These are phyloP conservation scores for Trichophyton verrucosum DNA, from an alignment of 2,329 filamentous ascomycete species.

Conservation along the genomic window DNA sequence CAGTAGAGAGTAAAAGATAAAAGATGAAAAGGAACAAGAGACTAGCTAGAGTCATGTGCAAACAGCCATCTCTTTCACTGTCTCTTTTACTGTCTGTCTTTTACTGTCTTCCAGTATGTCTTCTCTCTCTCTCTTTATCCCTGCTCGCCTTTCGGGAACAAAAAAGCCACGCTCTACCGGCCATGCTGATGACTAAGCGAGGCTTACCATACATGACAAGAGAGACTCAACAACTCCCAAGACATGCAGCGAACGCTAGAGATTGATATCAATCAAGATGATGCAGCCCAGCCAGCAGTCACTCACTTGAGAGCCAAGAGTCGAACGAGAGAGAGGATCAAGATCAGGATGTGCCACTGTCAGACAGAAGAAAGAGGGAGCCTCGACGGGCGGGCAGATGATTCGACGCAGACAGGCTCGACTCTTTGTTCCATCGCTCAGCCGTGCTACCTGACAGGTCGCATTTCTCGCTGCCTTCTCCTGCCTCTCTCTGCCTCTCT, in stretches of 20 bases:
- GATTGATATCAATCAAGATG: no score
- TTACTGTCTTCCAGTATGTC: neutral
- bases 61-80: no score
- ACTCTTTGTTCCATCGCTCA: neutral
- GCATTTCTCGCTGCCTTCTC: neutral
- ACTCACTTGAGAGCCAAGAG: no score
- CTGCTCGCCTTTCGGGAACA: neutral
- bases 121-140: neutral
- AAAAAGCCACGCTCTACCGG: neutral
- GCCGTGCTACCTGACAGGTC: neutral
- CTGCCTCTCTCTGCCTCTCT: neutral
- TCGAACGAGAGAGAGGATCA: neutral
- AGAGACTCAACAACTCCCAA: neutral
- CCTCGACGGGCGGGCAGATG: neutral
- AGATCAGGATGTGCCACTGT: neutral
- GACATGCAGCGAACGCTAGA: no score
- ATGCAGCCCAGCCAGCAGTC: no score
- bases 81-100: neutral
- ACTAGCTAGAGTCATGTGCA: neutral
- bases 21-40: neutral
- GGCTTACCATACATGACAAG: neutral
- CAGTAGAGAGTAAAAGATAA: neutral
- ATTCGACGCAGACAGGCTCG: neutral
- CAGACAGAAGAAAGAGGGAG: no score
- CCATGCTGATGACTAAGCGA: neutral